Evolutionary conservation across 768 basidiomycete genomes (phyloP), one percentile per base, ranked within the genome.

Genomic region (Paxillus rubicundulus): DNA sequence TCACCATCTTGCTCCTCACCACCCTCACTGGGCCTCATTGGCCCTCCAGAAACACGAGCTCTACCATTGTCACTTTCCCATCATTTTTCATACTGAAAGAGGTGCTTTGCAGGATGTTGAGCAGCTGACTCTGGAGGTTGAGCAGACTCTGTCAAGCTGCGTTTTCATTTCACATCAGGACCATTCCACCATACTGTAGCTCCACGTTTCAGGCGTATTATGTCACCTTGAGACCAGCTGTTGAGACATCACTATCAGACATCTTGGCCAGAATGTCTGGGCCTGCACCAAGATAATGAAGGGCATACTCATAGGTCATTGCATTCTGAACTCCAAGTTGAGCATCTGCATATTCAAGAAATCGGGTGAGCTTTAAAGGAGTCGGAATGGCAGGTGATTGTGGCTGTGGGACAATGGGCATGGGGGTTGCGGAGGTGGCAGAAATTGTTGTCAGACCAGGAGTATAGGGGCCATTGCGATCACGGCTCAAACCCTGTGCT

Each of bases 101-200:
- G 24, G 16, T 13, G 6, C 32, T 16, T 37, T 17, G 4, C 32
- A 33, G 32, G 47, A 27, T 20, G 32, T 21, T 24, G 13, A 42
- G 14, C 40, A 12, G 10, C 18, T 41, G 40, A 30, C 28, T 30
- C 28, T 30, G 28, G 28, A 41, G 40, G 30, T 20, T 41, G 12
- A 41, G 21, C 18, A 12, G 18, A 33, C 14, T 8, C 33, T 6
- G 47, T 47, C 16, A 34, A 21, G 20, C 47, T 47, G 47, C 17
- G 41, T 12, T 50, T 43, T 24, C 21, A 27, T 40, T 50, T 50
- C 5, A 32, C 42, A 37, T 43, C 30, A 6, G 49, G 49, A 16
- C 49, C 49, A 50, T 44, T 50, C 49, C 49, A 50, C 49, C 49
- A 50, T 14, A 13, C 17, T 2, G 21, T n/a, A 32, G 44, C 45